Conservation (phyloP, 352 stramenopile genomes). For the Pythium brassicae region DNA sequence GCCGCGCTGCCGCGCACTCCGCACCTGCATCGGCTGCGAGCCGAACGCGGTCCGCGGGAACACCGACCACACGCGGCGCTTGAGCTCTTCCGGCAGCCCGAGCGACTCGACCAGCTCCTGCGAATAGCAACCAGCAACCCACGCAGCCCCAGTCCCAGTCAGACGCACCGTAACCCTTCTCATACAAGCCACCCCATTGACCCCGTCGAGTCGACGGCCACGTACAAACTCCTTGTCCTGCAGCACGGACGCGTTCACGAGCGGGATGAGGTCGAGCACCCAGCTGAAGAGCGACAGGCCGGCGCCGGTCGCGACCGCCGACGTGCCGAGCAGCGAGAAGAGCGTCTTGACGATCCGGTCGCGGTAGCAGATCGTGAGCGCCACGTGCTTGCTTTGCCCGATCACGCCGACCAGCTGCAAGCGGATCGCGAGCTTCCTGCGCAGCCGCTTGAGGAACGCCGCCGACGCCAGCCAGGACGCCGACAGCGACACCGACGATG, state of each 20-base stretch:
- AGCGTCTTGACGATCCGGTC: constrained; percentile 83
- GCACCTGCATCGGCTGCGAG: constrained; percentile 21
- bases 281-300: constrained; percentile 81
- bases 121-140: constrained; percentile 7
- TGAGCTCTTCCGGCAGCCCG: constrained; percentile 48
- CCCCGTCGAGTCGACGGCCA: constrained; percentile 10
- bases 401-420: constrained; percentile 77
- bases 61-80: constrained; percentile 63
- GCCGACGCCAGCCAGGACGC: background rate
- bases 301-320: constrained; percentile 44
- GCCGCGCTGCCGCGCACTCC: constrained; percentile 8
- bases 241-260: constrained; percentile 68
- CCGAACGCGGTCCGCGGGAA: constrained; percentile 49
- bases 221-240: constrained; percentile 75
- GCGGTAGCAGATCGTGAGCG: constrained; percentile 78
- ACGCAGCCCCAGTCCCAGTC: background rate
- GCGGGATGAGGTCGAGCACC: constrained; percentile 82
- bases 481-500: background rate
- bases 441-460: constrained; percentile 49
- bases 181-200: no score
- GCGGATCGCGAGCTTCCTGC: constrained; percentile 70
- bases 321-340: constrained; percentile 71
- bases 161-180: background rate
- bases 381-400: constrained; percentile 66
- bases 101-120: constrained; percentile 72